phyloP scores from a whole-genome alignment of 2,329 filamentous ascomycete species.

The Dactylella cylindrospora region DNA sequence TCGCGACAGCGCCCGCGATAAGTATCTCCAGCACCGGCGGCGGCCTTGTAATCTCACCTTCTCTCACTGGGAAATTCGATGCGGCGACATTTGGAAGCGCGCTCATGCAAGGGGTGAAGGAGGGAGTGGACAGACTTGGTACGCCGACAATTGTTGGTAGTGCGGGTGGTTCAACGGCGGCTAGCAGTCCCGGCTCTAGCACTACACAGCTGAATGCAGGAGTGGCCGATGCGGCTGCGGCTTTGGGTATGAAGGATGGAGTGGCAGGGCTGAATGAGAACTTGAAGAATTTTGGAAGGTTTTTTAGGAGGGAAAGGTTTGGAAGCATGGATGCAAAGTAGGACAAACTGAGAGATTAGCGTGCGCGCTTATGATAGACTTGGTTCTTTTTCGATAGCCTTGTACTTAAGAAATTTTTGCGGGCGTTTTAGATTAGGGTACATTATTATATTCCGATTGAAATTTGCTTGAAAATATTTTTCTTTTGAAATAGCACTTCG shows the following conservation, averaged over 20 bases:
- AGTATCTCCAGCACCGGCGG: conserved; percentile 8
- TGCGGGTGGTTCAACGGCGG: conserved; percentile 7
- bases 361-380: too few species aligned
- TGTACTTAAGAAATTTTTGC: too few species aligned
- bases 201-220: conserved; percentile 15
- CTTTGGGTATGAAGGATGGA: conserved; percentile 27
- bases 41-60: conserved; percentile 23
- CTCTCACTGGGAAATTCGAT: conserved; percentile 31
- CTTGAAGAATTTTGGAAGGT: conserved; percentile 43
- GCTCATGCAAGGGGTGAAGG: conserved; percentile 36
- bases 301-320: conserved; percentile 34
- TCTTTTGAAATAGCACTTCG: too few species aligned
- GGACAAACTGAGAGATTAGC: too few species aligned
- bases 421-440: too few species aligned
- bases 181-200: conserved; percentile 30
- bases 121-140: conserved; percentile 39
- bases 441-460: too few species aligned
- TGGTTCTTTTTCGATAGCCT: too few species aligned
- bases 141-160: conserved; percentile 18
- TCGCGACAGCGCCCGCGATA: background rate
- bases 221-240: conserved; percentile 19
- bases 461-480: too few species aligned
- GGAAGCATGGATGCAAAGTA: conserved; percentile 34
- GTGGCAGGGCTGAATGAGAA: conserved; percentile 43
- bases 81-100: conserved; percentile 29